A percentile compares a stretch with the other conserved stretches of the same genome.
These are phyloP conservation scores for Trichophaea hybrida DNA, from an alignment of 2,329 filamentous ascomycete species.

Conservation along the genomic window DNA sequence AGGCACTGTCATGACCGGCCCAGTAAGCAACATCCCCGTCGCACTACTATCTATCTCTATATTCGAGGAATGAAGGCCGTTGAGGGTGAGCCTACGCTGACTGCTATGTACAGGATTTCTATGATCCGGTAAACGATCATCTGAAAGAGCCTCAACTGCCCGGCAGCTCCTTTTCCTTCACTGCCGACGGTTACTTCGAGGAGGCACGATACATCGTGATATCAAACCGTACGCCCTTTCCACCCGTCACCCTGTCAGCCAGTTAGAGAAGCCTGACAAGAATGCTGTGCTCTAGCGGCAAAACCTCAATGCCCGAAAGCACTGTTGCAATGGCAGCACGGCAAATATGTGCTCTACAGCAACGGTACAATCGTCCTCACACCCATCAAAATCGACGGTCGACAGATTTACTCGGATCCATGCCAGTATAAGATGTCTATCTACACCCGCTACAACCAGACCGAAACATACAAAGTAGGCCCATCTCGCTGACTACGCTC, in stretches of 20 bases:
- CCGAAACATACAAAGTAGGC: constrained; percentile 46
- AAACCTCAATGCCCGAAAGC: constrained; percentile 47
- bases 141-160: constrained; percentile 52
- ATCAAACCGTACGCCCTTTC: constrained; percentile 45
- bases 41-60: background rate
- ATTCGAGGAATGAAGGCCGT: background rate
- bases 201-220: constrained; percentile 55
- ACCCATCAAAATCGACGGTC: constrained; percentile 51
- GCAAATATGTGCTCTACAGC: constrained; percentile 41
- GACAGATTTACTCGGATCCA: constrained; percentile 51
- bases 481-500: constrained; percentile 6
- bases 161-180: constrained; percentile 63
- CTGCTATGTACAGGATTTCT: constrained; percentile 43
- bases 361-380: constrained; percentile 46
- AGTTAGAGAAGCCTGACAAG: background rate
- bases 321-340: constrained; percentile 62
- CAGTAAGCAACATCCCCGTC: constrained; percentile 37
- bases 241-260: background rate
- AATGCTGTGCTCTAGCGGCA: constrained; percentile 34
- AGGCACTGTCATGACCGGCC: constrained; percentile 52
- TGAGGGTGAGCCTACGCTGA: background rate
- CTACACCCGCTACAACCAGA: constrained; percentile 54
- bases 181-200: constrained; percentile 51
- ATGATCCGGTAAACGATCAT: constrained; percentile 50
- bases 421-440: constrained; percentile 42